phyloP scores from a whole-genome alignment of 345 rosid genomes.

The Lepidium aucheri region DNA sequence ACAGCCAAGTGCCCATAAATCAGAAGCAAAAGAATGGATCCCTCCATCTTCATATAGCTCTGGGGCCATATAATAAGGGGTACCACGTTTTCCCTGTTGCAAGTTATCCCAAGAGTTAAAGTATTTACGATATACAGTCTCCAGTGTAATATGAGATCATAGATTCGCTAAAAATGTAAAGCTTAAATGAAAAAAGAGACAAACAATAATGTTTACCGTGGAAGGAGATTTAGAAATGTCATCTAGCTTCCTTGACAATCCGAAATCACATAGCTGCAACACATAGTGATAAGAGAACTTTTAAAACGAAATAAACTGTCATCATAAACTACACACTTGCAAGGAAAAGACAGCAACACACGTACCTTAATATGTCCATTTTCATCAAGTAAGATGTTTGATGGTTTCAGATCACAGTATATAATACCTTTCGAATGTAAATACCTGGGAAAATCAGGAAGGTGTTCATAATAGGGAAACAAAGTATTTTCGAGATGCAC shows the following conservation, averaged over 20 bases:
- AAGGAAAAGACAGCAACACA: neutral
- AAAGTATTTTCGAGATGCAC: neutral
- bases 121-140: neutral
- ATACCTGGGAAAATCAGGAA: constrained; percentile 37
- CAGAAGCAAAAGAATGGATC: constrained; percentile 95
- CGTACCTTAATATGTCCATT: constrained; percentile 80
- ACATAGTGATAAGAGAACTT: constrained; percentile 6
- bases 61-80: constrained; percentile 99
- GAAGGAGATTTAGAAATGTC: constrained; percentile 68
- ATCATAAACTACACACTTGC: constrained; percentile 6
- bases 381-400: constrained; percentile 91
- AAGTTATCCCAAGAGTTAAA: constrained; percentile 27
- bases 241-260: constrained; percentile 74
- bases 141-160: neutral
- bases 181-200: neutral
- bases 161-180: neutral
- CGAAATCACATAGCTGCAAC: constrained; percentile 95
- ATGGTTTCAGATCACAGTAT: constrained; percentile 93
- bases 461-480: neutral
- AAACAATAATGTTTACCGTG: constrained; percentile 39
- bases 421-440: constrained; percentile 88
- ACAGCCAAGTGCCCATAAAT: constrained; percentile 98
- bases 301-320: neutral
- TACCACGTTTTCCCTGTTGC: constrained; percentile 92
- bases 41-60: constrained; percentile 98